phyloP scores from a whole-genome alignment of 148 eudicot species.

The Silene latifolia region DNA sequence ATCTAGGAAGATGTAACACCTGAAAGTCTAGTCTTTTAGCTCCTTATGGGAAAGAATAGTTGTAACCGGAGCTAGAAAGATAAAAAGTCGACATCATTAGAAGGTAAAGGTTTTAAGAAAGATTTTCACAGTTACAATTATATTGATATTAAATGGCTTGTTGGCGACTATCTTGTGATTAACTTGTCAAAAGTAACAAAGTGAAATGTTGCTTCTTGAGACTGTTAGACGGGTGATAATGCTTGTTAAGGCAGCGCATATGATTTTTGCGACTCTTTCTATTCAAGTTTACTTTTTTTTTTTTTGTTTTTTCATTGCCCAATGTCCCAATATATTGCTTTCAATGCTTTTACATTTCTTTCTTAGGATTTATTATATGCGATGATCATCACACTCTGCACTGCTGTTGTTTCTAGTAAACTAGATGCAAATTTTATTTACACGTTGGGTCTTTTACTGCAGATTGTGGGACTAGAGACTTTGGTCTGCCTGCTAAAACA shows the following conservation, averaged over 20 bases:
- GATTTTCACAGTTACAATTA: background rate
- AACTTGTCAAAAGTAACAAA: background rate
- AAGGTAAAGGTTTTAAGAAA: background rate
- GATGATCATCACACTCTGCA: background rate
- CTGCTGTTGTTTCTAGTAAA: background rate
- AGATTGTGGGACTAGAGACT: slow-evolving; percentile 52
- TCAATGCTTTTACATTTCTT: slow-evolving; percentile 1
- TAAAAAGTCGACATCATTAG: background rate
- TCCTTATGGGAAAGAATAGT: background rate
- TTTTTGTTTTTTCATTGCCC: background rate
- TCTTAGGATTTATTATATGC: background rate
- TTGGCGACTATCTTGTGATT: no score
- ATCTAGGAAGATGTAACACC: background rate
- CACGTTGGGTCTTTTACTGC: slow-evolving; percentile 17
- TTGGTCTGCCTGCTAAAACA: slow-evolving; percentile 59
- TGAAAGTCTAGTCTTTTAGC: background rate
- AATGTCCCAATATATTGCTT: background rate
- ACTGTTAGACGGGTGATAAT: background rate
- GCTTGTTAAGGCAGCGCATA: background rate
- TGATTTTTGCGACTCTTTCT: background rate
- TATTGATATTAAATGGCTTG: background rate
- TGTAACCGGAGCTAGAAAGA: background rate
- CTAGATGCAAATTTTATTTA: background rate
- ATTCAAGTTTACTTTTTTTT: background rate
- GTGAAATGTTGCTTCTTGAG: background rate